Conservation (phyloP, 257 asterid genomes). For the Primulina eburnea region DNA sequence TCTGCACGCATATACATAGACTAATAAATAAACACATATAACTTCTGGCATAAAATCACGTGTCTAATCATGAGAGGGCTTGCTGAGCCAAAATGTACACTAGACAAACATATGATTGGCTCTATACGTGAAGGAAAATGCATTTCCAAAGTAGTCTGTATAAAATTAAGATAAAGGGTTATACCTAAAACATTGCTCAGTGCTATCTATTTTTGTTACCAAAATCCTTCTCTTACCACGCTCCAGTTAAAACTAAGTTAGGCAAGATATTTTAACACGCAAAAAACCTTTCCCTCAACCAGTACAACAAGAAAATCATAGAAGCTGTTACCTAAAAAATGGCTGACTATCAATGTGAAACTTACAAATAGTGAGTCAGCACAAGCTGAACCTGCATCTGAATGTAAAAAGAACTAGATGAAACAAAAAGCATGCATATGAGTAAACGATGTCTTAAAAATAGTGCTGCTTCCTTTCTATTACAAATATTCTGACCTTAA, state of each 20-base stretch:
- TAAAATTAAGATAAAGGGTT: too few species aligned
- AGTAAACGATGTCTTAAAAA: not conserved
- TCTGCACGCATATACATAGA: not conserved
- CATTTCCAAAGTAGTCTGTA: not conserved
- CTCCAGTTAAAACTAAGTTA: constrained; percentile 1
- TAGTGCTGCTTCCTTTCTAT: not conserved
- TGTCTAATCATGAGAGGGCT: not conserved
- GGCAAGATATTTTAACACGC: not conserved
- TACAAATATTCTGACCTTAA: not conserved
- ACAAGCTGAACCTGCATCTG: constrained; percentile 15
- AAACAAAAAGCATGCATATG: not conserved
- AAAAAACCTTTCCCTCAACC: constrained; percentile 14
- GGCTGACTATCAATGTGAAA: not conserved
- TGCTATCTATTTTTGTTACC: constrained; percentile 1
- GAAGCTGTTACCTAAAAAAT: not conserved
- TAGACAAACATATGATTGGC: not conserved
- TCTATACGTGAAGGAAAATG: not conserved
- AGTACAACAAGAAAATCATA: constrained; percentile 2
- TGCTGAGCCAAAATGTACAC: constrained; percentile 10
- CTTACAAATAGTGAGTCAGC: constrained; percentile 8
- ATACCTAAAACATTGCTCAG: not conserved
- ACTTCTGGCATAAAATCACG: not conserved
- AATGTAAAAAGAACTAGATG: constrained; percentile 5
- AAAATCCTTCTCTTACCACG: not conserved
- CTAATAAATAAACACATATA: not conserved